Evolutionary conservation across 768 basidiomycete species (phyloP).

Genomic region (Calocybe gangraenosa): DNA sequence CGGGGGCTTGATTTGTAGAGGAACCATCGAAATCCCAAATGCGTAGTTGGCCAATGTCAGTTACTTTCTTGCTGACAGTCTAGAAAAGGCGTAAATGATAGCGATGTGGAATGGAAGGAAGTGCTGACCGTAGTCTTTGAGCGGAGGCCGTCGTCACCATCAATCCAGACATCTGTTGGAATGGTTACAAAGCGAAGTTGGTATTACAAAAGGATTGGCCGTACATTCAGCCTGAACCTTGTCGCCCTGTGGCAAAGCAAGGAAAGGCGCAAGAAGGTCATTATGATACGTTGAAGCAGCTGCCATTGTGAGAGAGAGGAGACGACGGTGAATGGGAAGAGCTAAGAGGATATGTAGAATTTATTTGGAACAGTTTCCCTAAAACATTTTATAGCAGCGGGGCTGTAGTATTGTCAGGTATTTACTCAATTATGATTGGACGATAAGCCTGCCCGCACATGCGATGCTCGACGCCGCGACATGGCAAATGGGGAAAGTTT

Average conservation of each 20-base stretch:
- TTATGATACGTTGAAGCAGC: constrained; percentile 52
- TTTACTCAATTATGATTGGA: constrained; percentile 35
- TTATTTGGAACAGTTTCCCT: background rate
- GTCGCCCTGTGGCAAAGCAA: constrained; percentile 84
- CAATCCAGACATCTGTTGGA: constrained; percentile 90
- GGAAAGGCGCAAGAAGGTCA: constrained; percentile 87
- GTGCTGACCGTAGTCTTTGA: constrained; percentile 90
- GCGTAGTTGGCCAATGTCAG: constrained; percentile 86
- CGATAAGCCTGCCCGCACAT: constrained; percentile 31
- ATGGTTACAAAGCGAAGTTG: constrained; percentile 13
- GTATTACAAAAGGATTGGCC: constrained; percentile 18
- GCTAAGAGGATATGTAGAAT: background rate
- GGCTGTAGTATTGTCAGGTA: constrained; percentile 19
- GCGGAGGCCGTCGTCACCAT: constrained; percentile 90
- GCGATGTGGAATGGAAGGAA: background rate
- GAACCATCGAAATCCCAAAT: constrained; percentile 99
- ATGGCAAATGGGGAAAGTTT: constrained; percentile 7
- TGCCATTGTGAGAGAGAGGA: constrained; percentile 20
- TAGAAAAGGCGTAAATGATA: constrained; percentile 25
- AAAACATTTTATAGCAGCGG: constrained; percentile 15
- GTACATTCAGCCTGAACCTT: constrained; percentile 93
- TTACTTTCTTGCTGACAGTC: constrained; percentile 86
- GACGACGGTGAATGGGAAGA: constrained; percentile 14
- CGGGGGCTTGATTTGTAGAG: constrained; percentile 96
- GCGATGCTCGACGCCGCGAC: constrained; percentile 3